Conservation (phyloP, 257 asterid genomes). For the Solanum chiquidenum region DNA sequence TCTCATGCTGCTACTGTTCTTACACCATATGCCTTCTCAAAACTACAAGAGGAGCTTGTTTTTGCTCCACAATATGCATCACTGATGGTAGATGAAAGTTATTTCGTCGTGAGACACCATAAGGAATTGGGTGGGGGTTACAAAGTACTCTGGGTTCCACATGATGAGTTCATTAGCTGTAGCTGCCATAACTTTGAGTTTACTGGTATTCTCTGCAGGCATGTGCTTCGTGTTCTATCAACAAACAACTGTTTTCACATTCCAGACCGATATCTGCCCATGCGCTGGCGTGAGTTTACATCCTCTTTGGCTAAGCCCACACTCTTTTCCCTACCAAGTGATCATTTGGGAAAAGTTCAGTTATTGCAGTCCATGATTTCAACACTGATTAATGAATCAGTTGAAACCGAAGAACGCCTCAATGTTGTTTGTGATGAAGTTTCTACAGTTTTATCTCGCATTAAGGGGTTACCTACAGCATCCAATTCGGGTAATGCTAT, state of each 20-base stretch:
- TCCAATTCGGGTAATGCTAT: conserved; percentile 18
- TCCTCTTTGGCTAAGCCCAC: conserved; percentile 25
- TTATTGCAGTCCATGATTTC: conserved; percentile 71
- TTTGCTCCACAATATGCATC: conserved; percentile 93
- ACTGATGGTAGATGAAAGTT: conserved; percentile 63
- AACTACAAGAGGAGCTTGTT: conserved; percentile 89
- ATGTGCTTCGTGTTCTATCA: conserved; percentile 86
- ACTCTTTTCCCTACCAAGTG: conserved; percentile 29
- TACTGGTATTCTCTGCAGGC: conserved; percentile 88
- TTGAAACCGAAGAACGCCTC: conserved; percentile 58
- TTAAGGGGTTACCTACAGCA: conserved; percentile 59
- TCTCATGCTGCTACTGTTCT: conserved; percentile 87
- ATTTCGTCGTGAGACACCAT: conserved; percentile 78
- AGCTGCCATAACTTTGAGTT: conserved; percentile 94
- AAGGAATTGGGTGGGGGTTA: conserved; percentile 83
- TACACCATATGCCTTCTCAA: conserved; percentile 81
- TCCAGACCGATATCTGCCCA: conserved; percentile 68
- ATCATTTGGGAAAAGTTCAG: conserved; percentile 61
- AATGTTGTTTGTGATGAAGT: conserved; percentile 74
- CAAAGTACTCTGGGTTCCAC: conserved; percentile 79
- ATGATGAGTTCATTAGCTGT: conserved; percentile 76
- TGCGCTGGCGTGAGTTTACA: conserved; percentile 68
- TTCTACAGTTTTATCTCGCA: conserved; percentile 50
- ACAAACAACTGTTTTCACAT: conserved; percentile 91
- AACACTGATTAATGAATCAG: conserved; percentile 58